Base-by-base conservation (phyloP, 768 basidiomycete species). In the Phylloporus scabripes region DNA sequence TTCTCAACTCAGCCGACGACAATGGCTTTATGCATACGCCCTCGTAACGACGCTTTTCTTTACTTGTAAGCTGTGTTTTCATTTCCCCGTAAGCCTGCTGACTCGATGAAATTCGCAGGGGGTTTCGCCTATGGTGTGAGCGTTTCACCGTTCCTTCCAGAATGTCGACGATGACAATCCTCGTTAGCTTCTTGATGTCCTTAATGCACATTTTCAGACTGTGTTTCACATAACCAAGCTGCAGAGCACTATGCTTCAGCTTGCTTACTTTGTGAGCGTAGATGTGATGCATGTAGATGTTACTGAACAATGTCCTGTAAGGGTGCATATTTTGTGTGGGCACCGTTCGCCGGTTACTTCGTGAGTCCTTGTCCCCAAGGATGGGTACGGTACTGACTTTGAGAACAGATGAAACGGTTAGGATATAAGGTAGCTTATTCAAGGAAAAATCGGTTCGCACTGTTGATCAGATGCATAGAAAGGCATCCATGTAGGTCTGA, bases 21-120 rank as follows among this genome's bases (percentile, higher is more conserved):
- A 71, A 57, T 82, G 75, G 76, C 67, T 66, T 23, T 82, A 75
- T 60, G 74, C 85, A 7, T 88, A 85, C 62, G 70, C 72, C 33
- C 76, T 87, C 47, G 81, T 89, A 51, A 87, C 85, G 17, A 79
- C 83, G 10, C 71, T 87, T 28, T 87, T 87, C 74, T 87, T 87
- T 67, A 82, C 84, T 24, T 84, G 82, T 81, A 54, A 54, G 77
- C 64, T 9, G 21, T 40, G 15, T n/a, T n/a, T n/a, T n/a, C 15
- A 23, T 45, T 17, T n/a, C 21, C 21, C 24, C 17, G 34, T 18
- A 9, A 15, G 39, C 17, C 33, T 24, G 7, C 34, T 6, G 28
- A 8, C 17, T 48, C 34, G 20, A 48, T 34, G 10, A 44, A 36
- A 20, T 32, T n/a, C 31, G 31, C 46, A 75, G 80, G 81, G 82